Evolutionary conservation across 306 rosid genomes (phyloP), one percentile per base, ranked within the genome.

Genomic region (Dryas alaskensis): DNA sequence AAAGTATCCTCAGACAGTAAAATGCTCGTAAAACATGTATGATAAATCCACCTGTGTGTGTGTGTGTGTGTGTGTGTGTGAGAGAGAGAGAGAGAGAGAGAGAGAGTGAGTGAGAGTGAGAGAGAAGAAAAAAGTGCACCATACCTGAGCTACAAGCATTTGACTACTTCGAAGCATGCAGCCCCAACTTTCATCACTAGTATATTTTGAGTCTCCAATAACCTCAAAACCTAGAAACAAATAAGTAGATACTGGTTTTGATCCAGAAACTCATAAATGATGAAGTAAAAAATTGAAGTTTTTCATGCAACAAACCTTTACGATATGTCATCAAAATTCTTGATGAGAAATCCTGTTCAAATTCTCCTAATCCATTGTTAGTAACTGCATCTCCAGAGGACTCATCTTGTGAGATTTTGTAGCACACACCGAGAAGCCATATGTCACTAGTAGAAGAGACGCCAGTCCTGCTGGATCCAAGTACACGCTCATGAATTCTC

Each of bases 161-260:
- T 94, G 99, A 77, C 99, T 89, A 80, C 99, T 92, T 73, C 99
- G 90, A 67, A 92, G 84, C 99, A 94, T 94, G 72, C 99, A 94
- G 49, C 99, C 99, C 99, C 99, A 94, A 70, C 81, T 83, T 50
- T 92, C 96, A 76, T 94, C 99, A 75, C 95, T 92, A 40, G 93
- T 92, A 81, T 90, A 89, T 80, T 88, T 92, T 54, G 97, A 81
- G 78, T 92, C 93, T 60, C 84, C 89, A 72, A 94, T 89, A 60
- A 83, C 90, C 78, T 84, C 84, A 76, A 94, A 94, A 25, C 98
- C 98, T 93, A 67, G 4, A 84, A 73, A 71, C 43, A 67, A 66
- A 71, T 51, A 58, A 31, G 42, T 2, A 72, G 44, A 77, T 67
- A 67, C 4, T 60, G 61, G 60, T 60, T 43, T 65, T 73, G 73